phyloP scores from a whole-genome alignment of 1,284 basidiomycete genomes.

The Meira miltonrushii region DNA sequence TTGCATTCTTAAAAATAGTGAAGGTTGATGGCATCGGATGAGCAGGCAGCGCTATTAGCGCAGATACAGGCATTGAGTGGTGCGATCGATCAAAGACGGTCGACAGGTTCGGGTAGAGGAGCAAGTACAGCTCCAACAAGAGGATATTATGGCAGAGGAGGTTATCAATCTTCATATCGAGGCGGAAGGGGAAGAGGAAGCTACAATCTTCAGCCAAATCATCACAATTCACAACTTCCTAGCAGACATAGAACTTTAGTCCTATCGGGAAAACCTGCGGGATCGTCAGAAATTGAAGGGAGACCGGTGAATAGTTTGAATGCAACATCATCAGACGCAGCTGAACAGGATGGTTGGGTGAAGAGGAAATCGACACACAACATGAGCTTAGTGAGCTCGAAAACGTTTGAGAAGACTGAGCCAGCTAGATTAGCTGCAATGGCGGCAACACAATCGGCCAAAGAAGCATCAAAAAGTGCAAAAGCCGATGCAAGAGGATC shows the following conservation, averaged over 20 bases:
- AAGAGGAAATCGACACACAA: conserved; percentile 40
- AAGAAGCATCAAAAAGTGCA: conserved; percentile 15
- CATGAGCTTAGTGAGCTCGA: conserved; percentile 41
- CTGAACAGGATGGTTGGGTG: conserved; percentile 30
- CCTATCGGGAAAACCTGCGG: conserved; percentile 20
- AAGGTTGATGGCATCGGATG: conserved; percentile 1
- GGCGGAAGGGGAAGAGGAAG: conserved; percentile 19
- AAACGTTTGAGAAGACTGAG: conserved; percentile 37
- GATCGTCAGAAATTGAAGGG: neutral
- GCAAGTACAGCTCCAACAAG: conserved; percentile 12
- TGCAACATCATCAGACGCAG: neutral
- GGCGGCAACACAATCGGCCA: conserved; percentile 29
- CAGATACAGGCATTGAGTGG: conserved; percentile 45
- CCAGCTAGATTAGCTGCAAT: conserved; percentile 38
- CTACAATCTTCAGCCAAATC: conserved; percentile 10
- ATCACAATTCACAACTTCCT: conserved; percentile 7
- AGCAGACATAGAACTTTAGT: conserved; percentile 28
- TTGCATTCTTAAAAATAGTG: too few relatives aligned
- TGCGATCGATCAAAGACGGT: conserved; percentile 32
- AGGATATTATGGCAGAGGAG: conserved; percentile 14
- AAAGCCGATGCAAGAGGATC: conserved; percentile 3
- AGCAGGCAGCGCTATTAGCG: conserved; percentile 37
- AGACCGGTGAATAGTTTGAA: neutral
- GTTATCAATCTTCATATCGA: conserved; percentile 16
- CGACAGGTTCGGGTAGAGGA: neutral